phyloP scores from a whole-genome alignment of 805 yeast genomes.

The Pichia cephalocereana region DNA sequence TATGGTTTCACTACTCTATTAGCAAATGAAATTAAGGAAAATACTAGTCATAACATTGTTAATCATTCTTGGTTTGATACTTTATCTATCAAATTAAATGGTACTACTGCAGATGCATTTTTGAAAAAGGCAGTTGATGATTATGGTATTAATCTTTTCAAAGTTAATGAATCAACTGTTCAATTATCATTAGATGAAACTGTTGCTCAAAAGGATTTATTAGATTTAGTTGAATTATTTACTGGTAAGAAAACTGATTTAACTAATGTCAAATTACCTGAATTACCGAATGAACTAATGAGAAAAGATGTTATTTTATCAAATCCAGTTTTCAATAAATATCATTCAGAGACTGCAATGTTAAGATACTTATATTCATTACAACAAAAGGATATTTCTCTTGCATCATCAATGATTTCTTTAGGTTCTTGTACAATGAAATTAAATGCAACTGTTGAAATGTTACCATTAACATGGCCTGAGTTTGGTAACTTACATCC shows the following conservation, averaged over 20 bases:
- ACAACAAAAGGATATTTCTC: constrained; percentile 81
- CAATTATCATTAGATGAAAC: constrained; percentile 91
- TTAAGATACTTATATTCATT: constrained; percentile 79
- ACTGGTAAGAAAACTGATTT: constrained; percentile 28
- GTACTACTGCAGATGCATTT: constrained; percentile 46
- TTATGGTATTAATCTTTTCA: constrained; percentile 69
- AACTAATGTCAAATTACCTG: constrained; percentile 32
- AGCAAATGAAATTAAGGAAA: constrained; percentile 44
- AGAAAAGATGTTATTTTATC: constrained; percentile 56
- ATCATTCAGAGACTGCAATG: constrained; percentile 94
- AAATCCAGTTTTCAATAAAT: constrained; percentile 71
- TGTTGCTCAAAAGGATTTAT: constrained; percentile 53
- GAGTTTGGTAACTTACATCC: constrained; percentile 87
- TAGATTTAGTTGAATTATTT: constrained; percentile 50
- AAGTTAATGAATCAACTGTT: constrained; percentile 50
- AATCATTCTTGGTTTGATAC: constrained; percentile 70
- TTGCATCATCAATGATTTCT: constrained; percentile 96
- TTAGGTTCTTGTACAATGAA: constrained; percentile 98
- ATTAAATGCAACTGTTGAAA: constrained; percentile 88
- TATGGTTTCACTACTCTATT: constrained; percentile 65
- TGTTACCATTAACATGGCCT: constrained; percentile 93
- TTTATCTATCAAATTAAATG: constrained; percentile 50
- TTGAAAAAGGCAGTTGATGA: constrained; percentile 47
- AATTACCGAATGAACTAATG: constrained; percentile 36
- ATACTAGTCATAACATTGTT: constrained; percentile 37